These are phyloP conservation scores for Pyrus pyrifolia DNA, from an alignment of 306 rosid species.

Conservation along the genomic window DNA sequence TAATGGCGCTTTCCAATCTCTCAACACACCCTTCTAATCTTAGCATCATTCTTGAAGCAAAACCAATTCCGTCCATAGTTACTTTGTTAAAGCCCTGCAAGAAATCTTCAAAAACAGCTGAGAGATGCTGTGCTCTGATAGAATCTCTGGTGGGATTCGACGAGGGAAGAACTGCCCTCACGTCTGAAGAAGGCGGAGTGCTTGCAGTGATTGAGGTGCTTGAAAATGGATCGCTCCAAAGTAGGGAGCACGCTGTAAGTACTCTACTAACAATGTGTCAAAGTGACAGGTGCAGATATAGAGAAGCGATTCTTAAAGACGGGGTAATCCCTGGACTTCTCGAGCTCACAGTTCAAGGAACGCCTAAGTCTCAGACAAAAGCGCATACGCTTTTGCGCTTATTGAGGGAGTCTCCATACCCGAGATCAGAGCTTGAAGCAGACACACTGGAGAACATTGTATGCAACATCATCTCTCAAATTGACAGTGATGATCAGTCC, in stretches of 20 bases:
- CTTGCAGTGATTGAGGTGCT: constrained; percentile 92
- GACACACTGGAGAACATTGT: constrained; percentile 93
- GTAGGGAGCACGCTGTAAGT: constrained; percentile 86
- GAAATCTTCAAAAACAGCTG: constrained; percentile 84
- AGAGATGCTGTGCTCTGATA: constrained; percentile 78
- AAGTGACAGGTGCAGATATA: constrained; percentile 73
- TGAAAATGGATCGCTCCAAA: constrained; percentile 77
- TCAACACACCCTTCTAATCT: constrained; percentile 61
- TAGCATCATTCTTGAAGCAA: constrained; percentile 44
- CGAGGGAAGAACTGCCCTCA: constrained; percentile 66
- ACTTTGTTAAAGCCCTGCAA: constrained; percentile 60
- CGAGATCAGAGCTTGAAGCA: constrained; percentile 70
- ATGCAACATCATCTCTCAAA: constrained; percentile 83
- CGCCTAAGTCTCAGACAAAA: constrained; percentile 79
- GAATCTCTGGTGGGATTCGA: constrained; percentile 72
- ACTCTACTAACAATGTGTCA: constrained; percentile 76
- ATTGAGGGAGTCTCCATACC: constrained; percentile 79
- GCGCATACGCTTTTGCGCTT: constrained; percentile 63
- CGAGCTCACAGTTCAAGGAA: constrained; percentile 95
- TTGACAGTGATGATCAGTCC: constrained; percentile 85
- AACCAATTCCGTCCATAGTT: constrained; percentile 62
- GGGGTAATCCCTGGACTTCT: constrained; percentile 97
- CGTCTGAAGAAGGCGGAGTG: constrained; percentile 82
- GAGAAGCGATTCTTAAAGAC: constrained; percentile 88
- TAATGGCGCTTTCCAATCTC: constrained; percentile 94